Evolutionary conservation across 1,284 basidiomycete species (phyloP).

Genomic region (Pseudozyma pruni): DNA sequence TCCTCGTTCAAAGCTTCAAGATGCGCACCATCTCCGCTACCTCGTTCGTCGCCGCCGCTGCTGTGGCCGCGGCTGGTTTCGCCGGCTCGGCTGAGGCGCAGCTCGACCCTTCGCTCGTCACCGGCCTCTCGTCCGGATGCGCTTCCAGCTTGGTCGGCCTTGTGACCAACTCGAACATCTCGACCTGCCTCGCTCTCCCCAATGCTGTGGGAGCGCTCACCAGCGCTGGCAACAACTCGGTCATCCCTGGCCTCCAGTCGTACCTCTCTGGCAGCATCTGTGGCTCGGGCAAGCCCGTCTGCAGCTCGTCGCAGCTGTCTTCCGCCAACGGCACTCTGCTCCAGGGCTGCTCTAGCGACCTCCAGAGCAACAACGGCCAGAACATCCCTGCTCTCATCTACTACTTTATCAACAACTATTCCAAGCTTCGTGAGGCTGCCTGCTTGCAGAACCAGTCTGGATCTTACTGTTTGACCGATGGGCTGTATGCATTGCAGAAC

Average conservation of each 20-base stretch:
- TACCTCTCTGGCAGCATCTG: constrained; percentile 37
- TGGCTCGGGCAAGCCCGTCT: constrained; percentile 22
- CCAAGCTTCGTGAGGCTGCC: constrained; percentile 20
- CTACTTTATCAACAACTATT: constrained; percentile 43
- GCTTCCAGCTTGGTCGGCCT: constrained; percentile 25
- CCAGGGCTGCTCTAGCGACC: constrained; percentile 28
- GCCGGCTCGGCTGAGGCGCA: constrained; percentile 25
- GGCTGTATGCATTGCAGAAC: constrained; percentile 38
- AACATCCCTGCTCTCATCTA: constrained; percentile 35
- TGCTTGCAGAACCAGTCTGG: constrained; percentile 23
- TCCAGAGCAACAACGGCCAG: constrained; percentile 8
- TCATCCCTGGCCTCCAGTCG: constrained; percentile 27
- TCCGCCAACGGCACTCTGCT: constrained; percentile 35
- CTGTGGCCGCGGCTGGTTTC: constrained; percentile 8
- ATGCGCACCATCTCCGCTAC: constrained; percentile 29
- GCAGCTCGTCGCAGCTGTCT: constrained; percentile 14
- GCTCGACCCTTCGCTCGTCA: constrained; percentile 45
- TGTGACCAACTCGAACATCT: constrained; percentile 41
- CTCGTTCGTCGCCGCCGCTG: constrained; percentile 17
- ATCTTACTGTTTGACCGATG: constrained; percentile 20
- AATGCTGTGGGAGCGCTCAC: constrained; percentile 37
- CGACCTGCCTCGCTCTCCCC: constrained; percentile 31
- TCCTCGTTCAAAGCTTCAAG: neutral
- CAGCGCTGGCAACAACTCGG: constrained; percentile 23
- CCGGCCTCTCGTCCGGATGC: constrained; percentile 37